Evolutionary conservation across 176 grass and related monocot species (phyloP), one percentile per base, ranked within the genome.

Genomic region (Lolium multiflorum): DNA sequence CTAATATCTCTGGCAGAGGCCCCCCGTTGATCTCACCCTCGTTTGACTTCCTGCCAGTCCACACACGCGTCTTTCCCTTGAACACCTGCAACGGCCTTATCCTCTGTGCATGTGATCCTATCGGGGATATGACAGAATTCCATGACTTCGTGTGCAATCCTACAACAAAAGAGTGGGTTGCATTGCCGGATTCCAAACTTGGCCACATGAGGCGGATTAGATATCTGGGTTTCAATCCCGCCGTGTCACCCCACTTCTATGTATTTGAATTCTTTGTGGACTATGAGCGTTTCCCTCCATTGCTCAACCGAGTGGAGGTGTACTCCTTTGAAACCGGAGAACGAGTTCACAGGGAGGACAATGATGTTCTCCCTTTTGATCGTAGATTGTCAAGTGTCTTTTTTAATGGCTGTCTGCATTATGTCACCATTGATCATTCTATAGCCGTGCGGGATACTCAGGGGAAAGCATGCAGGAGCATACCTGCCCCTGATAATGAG

Each of bases 1-100:
- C 44, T 43, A 74, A 74, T 49, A 43, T 74, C 43, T 73, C 43
- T 24, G n/a, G 43, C 70, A 73, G 11, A 73, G 71, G 44, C 43
- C 12, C 21, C 6, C 21, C n/a, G 0, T 15, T 25, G 11, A 12
- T 74, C 43, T 74, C 44, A 46, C 71, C 71, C 46, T 74, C n/a
- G 3, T 43, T 74, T 16, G n/a, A 74, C 44, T 74, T 74, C 12
- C 43, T 74, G 44, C 71, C 44, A 49, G 22, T 74, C 71, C 71
- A 25, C 44, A 48, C 14, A 25, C 44, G 71, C 1, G 49, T 49
- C 46, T 74, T 15, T 49, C 71, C 13, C 44, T 25, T 74, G n/a
- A 43, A 7, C 21, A 74, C 3, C 71, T 74, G 21, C 44, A 74
- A 74, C 7, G 43, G 43, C 71, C n/a, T 74, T 49, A 43, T 74